Base-by-base conservation (phyloP, 345 rosid genomes). In the Rhodamnia rubescens region DNA sequence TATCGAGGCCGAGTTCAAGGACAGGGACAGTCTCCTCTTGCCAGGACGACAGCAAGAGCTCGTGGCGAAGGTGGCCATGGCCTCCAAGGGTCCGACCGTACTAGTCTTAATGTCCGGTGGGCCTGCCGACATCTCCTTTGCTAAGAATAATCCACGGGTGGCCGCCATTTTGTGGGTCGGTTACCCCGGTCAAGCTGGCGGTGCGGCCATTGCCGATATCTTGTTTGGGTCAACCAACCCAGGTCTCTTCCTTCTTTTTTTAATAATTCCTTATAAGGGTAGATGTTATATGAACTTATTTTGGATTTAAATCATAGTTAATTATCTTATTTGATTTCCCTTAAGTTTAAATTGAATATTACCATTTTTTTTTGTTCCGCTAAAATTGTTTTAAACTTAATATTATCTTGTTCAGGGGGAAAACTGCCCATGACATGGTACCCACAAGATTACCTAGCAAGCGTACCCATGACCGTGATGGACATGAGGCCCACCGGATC, bases 351-450 rank as follows among this genome's bases (percentile, higher is more conserved):
- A 44, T 21, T 40, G 52, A 50, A 11, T 50, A 50, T 50, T 50
- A 50, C 52, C 52, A 50, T 50, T 11, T 50, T 49, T 49, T 49
- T 50, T 50, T 50, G 4, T 50, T 11, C 52, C 52, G 52, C 49
- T 49, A 11, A 32, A 11, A 2, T n/a, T 54, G n/a, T 56, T 86
- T n/a, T 18, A 18, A 18, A 5, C 10, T 32, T 18, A 13, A 1
- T 26, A 0, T n/a, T 9, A 57, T 74, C 50, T 20, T 4, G 47
- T 61, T 6, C 87, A 91, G 96, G 95, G 58, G 99, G 99, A 2
- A 96, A 92, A 85, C 85, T 97, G 49, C 99, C 99, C 6, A 89
- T 96, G 94, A 97, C 99, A 7, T 96, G 98, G 98, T 96, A 97
- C 85, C 98, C 98, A 8, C 94, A 95, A 83, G 95, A 91, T 0